These are phyloP conservation scores for Euphorbia lathyris DNA, from an alignment of 345 rosid genomes.

Conservation along the genomic window DNA sequence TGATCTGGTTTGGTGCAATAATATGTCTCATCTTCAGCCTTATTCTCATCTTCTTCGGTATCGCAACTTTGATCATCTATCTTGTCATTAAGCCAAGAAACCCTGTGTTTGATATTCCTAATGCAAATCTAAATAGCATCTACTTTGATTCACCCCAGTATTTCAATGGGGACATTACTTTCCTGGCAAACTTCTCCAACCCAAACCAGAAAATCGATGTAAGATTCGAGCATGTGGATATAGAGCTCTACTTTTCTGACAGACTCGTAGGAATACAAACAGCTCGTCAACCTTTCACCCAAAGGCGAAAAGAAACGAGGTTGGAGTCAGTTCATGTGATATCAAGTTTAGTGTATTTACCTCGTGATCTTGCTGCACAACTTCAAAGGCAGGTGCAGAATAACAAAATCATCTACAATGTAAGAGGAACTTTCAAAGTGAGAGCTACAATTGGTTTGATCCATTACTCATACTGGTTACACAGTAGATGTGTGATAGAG, in stretches of 20 bases:
- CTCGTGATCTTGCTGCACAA: constrained; percentile 48
- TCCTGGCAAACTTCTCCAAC: constrained; percentile 70
- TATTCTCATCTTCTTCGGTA: constrained; percentile 66
- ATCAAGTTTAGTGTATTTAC: constrained; percentile 77
- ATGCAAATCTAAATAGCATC: constrained; percentile 64
- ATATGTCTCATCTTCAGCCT: constrained; percentile 75
- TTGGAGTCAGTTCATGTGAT: constrained; percentile 54
- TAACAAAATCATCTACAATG: constrained; percentile 53
- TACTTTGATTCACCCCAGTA: constrained; percentile 76
- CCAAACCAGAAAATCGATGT: constrained; percentile 65
- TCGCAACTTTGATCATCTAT: constrained; percentile 69
- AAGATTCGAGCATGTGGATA: constrained; percentile 50
- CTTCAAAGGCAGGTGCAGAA: constrained; percentile 65
- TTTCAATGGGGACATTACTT: constrained; percentile 71
- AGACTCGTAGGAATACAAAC: constrained; percentile 53
- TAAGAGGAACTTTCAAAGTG: constrained; percentile 65
- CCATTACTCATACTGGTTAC: constrained; percentile 74
- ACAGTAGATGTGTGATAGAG: constrained; percentile 61
- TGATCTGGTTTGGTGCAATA: constrained; percentile 74
- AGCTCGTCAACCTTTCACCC: constrained; percentile 60
- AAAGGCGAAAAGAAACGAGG: constrained; percentile 51
- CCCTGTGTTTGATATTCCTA: constrained; percentile 69
- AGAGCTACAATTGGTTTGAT: constrained; percentile 64
- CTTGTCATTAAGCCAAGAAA: constrained; percentile 56
- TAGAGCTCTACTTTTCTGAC: constrained; percentile 68